Conservation (phyloP, 2,329 filamentous ascomycete genomes). For the Ophiostoma novo-ulmi region DNA sequence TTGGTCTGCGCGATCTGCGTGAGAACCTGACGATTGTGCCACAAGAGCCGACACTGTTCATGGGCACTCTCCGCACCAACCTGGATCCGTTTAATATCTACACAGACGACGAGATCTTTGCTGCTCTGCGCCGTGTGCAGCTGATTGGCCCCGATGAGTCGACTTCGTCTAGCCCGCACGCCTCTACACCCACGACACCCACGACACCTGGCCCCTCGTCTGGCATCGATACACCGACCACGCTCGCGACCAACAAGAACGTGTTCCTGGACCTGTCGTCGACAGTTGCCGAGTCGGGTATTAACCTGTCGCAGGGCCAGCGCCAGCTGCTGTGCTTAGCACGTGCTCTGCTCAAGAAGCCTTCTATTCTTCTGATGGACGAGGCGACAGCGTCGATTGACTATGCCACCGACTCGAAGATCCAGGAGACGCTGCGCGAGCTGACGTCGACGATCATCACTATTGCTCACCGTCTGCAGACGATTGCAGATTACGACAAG, state of each 20-base stretch:
- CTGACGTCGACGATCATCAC: conserved; percentile 91
- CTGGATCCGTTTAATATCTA: conserved; percentile 88
- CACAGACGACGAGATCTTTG: conserved; percentile 85
- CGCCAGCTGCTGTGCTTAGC: conserved; percentile 91
- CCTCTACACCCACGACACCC: conserved; percentile 23
- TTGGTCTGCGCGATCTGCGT: conserved; percentile 88
- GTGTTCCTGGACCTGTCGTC: conserved; percentile 84
- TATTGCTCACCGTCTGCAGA: conserved; percentile 91
- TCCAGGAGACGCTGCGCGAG: conserved; percentile 93
- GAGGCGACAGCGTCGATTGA: conserved; percentile 97
- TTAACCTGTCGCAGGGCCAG: conserved; percentile 93
- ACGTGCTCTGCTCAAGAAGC: conserved; percentile 82
- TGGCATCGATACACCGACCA: conserved; percentile 32
- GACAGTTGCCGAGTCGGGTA: conserved; percentile 80
- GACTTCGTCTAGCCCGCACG: conserved; percentile 27
- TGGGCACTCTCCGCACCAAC: conserved; percentile 84
- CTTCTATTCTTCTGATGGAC: conserved; percentile 96
- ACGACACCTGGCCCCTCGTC: conserved; percentile 18
- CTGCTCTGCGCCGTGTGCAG: conserved; percentile 79
- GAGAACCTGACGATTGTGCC: conserved; percentile 96
- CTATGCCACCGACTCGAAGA: conserved; percentile 91
- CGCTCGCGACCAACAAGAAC: conserved; percentile 74
- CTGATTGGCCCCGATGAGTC: conserved; percentile 63
- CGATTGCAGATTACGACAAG: conserved; percentile 97
- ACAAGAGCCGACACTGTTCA: conserved; percentile 92